A percentile compares a stretch with the other conserved stretches of the same genome.
These are phyloP conservation scores for Pistacia atlantica DNA, from an alignment of 345 rosid species.

Conservation along the genomic window DNA sequence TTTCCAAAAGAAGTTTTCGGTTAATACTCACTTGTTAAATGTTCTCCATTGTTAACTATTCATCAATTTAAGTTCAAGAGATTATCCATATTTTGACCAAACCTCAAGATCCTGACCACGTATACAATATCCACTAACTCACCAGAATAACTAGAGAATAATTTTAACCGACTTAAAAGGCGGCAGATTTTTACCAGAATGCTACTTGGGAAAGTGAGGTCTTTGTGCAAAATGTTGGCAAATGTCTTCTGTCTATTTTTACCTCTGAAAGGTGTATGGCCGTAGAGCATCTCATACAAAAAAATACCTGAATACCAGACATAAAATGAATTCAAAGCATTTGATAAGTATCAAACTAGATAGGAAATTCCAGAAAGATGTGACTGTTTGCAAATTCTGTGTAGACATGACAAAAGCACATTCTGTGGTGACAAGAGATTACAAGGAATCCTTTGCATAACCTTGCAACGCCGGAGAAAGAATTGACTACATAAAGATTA, in stretches of 20 bases:
- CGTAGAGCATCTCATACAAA: slow-evolving; percentile 97
- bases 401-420: not conserved
- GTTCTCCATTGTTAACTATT: too few species aligned
- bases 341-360: not conserved
- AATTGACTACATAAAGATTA: not conserved
- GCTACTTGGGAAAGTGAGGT: slow-evolving; percentile 95
- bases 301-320: slow-evolving; percentile 59
- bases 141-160: too few species aligned
- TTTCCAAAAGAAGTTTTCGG: too few species aligned
- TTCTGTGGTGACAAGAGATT: not conserved
- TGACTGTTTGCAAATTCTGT: not conserved
- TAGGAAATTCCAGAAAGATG: not conserved
- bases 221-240: slow-evolving; percentile 90
- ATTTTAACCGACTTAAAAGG: not conserved
- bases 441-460: not conserved
- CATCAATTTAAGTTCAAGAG: too few species aligned
- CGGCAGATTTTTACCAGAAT: slow-evolving; percentile 58
- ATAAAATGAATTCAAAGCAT: slow-evolving; percentile 9
- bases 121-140: too few species aligned
- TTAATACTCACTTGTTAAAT: too few species aligned
- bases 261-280: slow-evolving; percentile 95
- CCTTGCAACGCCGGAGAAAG: not conserved
- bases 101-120: too few species aligned
- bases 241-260: slow-evolving; percentile 97
- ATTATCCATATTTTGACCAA: too few species aligned